A percentile compares a stretch with the other conserved stretches of the same genome.
Conservation (phyloP, 805 yeast genomes). For the Saturnispora besseyi region DNA sequence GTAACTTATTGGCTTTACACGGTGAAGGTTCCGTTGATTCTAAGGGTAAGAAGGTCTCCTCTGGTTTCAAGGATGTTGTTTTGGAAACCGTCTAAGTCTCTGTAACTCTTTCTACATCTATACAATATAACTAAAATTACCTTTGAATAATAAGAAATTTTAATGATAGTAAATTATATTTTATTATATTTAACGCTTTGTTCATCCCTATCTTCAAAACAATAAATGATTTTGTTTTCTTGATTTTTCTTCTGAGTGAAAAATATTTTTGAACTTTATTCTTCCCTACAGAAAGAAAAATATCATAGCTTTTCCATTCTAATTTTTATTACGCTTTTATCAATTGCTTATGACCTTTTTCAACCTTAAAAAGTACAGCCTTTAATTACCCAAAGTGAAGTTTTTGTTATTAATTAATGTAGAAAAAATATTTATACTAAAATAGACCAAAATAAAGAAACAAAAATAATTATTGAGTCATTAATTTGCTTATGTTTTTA, state of each 20-base stretch:
- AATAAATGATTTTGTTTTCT: too few relatives aligned
- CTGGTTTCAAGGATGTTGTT: slow-evolving; percentile 97
- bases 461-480: not conserved
- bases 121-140: slow-evolving; percentile 8
- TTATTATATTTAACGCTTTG: too few relatives aligned
- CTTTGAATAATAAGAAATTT: slow-evolving; percentile 6
- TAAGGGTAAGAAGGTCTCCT: slow-evolving; percentile 92
- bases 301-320: too few relatives aligned
- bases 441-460: not conserved
- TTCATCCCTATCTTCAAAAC: too few relatives aligned
- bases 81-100: slow-evolving; percentile 83
- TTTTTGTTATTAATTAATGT: not conserved
- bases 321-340: too few relatives aligned
- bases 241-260: too few relatives aligned
- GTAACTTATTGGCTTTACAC: slow-evolving; percentile 92
- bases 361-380: too few relatives aligned
- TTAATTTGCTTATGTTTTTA: not conserved
- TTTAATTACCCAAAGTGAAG: not conserved
- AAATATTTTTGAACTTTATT: too few relatives aligned
- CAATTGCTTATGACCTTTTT: too few relatives aligned
- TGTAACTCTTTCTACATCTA: slow-evolving; percentile 8
- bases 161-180: slow-evolving; percentile 3
- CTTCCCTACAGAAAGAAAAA: too few relatives aligned
- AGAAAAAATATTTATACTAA: not conserved
- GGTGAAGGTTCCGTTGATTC: slow-evolving; percentile 93